phyloP scores from a whole-genome alignment of 2,329 filamentous ascomycete species.

The Aspergillus latus region DNA sequence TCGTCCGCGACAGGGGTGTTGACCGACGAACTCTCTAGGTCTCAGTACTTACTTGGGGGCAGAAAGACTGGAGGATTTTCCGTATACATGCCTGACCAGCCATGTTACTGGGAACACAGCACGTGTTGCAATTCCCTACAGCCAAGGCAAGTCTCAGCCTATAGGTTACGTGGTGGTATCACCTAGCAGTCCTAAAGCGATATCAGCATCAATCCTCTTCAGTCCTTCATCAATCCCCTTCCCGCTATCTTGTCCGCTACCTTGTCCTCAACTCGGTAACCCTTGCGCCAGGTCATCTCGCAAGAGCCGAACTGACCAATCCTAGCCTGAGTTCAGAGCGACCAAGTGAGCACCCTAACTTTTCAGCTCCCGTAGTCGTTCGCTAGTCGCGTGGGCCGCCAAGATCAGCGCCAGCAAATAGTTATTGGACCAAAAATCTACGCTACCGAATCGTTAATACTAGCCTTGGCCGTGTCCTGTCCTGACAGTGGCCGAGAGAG shows the following conservation, averaged over 20 bases:
- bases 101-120: neutral
- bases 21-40: neutral
- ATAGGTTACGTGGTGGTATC: neutral
- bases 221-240: too few relatives aligned
- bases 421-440: neutral
- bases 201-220: neutral
- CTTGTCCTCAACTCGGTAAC: neutral
- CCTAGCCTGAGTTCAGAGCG: neutral
- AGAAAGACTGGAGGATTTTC: neutral
- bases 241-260: neutral
- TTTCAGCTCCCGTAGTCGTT: neutral
- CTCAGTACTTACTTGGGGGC: too few relatives aligned
- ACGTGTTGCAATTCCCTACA: neutral
- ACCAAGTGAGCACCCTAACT: slow-evolving; percentile 1
- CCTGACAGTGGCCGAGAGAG: neutral
- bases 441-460: neutral
- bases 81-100: neutral
- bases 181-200: neutral
- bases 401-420: slow-evolving; percentile 19
- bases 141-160: neutral
- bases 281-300: neutral
- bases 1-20: neutral
- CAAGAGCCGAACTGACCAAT: neutral
- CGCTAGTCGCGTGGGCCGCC: slow-evolving; percentile 22
- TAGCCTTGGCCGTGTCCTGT: neutral